phyloP scores from a whole-genome alignment of 768 basidiomycete genomes.

The Panaeolus papilionaceus region DNA sequence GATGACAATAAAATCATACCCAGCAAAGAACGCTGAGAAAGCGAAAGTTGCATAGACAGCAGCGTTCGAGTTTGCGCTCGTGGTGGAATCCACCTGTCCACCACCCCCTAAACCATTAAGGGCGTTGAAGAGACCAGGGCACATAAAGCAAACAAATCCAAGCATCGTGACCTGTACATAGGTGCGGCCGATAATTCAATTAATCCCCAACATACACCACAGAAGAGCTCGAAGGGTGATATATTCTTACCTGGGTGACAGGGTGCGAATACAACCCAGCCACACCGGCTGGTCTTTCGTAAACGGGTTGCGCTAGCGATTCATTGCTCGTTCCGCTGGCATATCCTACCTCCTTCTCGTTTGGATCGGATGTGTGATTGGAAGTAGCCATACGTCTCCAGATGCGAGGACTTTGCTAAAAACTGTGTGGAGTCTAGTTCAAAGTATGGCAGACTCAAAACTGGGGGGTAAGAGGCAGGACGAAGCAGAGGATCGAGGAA shows the following conservation, averaged over 20 bases:
- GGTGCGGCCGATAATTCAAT: slow-evolving; percentile 31
- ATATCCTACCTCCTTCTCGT: not conserved
- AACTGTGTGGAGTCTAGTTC: not conserved
- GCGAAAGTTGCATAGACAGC: slow-evolving; percentile 68
- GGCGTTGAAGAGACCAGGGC: slow-evolving; percentile 77
- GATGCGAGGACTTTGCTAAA: not conserved
- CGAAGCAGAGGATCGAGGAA: not conserved
- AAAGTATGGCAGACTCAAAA: not conserved
- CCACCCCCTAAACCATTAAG: slow-evolving; percentile 82
- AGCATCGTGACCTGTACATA: slow-evolving; percentile 64
- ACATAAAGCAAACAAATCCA: slow-evolving; percentile 75
- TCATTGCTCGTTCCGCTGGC: slow-evolving; percentile 8
- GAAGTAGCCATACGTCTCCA: slow-evolving; percentile 15
- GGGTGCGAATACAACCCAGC: slow-evolving; percentile 67
- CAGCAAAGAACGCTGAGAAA: slow-evolving; percentile 54
- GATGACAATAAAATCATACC: slow-evolving; percentile 48
- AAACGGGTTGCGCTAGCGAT: slow-evolving; percentile 27
- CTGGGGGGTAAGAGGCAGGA: not conserved
- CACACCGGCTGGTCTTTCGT: slow-evolving; percentile 55
- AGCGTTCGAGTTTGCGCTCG: slow-evolving; percentile 72
- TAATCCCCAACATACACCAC: not conserved
- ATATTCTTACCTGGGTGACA: slow-evolving; percentile 47
- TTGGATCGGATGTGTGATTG: not conserved
- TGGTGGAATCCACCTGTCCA: slow-evolving; percentile 71
- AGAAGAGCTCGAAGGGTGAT: not conserved